These are phyloP conservation scores for Sedum album DNA, from an alignment of 164 flowering plant species.

Conservation along the genomic window DNA sequence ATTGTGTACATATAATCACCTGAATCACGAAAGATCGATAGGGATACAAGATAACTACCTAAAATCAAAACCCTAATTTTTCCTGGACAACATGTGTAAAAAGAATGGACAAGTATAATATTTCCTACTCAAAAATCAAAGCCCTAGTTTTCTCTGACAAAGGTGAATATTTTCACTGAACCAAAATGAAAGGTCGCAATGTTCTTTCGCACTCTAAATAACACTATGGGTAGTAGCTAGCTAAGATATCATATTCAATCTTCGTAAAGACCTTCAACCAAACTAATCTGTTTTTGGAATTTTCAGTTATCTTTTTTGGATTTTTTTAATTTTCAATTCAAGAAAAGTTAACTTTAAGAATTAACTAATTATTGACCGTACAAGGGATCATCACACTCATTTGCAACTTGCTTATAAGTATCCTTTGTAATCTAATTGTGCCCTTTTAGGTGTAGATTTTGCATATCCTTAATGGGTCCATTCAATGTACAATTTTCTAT, in stretches of 20 bases:
- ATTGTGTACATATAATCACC: not conserved
- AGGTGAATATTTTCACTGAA: not conserved
- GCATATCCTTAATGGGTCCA: not conserved
- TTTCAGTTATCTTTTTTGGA: not conserved
- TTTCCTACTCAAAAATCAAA: not conserved
- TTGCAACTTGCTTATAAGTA: not conserved
- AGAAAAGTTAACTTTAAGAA: not conserved
- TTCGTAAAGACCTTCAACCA: not conserved
- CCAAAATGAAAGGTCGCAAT: not conserved
- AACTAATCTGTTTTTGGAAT: not conserved
- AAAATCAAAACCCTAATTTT: not conserved
- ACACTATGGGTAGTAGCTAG: not conserved
- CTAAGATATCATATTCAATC: not conserved
- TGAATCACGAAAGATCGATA: too few species aligned
- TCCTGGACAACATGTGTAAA: too few species aligned
- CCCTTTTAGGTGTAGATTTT: not conserved
- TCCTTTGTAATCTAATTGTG: not conserved
- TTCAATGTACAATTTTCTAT: not conserved
- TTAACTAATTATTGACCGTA: not conserved
- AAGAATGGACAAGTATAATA: not conserved
- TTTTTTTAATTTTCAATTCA: not conserved
- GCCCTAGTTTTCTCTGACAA: not conserved
- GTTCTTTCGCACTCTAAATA: not conserved
- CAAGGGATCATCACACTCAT: constrained; percentile 1
- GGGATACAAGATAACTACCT: too few species aligned